Conservation (phyloP, 257 asterid species). For the Plantago elongata region DNA sequence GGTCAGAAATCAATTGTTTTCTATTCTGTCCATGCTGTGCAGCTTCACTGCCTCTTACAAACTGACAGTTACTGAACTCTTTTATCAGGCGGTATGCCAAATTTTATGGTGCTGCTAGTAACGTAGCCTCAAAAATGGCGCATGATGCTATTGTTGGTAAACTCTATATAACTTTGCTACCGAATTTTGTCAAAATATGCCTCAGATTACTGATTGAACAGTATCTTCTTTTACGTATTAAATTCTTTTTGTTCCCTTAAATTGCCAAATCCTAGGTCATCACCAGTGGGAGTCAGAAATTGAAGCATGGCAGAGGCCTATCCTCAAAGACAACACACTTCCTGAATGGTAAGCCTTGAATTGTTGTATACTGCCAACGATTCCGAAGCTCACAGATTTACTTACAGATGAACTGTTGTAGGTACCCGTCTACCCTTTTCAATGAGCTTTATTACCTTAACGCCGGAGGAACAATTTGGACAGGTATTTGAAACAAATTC, state of each 20-base stretch:
- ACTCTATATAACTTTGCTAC: conserved; percentile 11
- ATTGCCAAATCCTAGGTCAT: conserved; percentile 41
- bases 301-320: conserved; percentile 93
- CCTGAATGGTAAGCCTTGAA: conserved; percentile 73
- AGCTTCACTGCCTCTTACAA: conserved; percentile 15
- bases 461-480: conserved; percentile 95
- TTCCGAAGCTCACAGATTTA: neutral
- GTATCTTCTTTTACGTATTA: neutral
- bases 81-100: conserved; percentile 77
- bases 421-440: conserved; percentile 92
- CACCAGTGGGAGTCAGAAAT: conserved; percentile 78
- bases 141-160: conserved; percentile 83
- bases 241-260: neutral
- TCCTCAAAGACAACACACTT: conserved; percentile 79
- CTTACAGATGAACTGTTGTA: conserved; percentile 29
- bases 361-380: conserved; percentile 16
- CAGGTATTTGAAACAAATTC: conserved; percentile 48
- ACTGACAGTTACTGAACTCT: conserved; percentile 23
- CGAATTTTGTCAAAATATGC: neutral
- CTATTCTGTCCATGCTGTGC: conserved; percentile 8
- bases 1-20: conserved; percentile 38
- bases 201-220: conserved; percentile 4
- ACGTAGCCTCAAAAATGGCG: conserved; percentile 70
- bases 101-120: conserved; percentile 63
- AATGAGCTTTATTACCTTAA: conserved; percentile 93